phyloP scores from a whole-genome alignment of 2,329 filamentous ascomycete genomes.

The Rhinocladiella similis region DNA sequence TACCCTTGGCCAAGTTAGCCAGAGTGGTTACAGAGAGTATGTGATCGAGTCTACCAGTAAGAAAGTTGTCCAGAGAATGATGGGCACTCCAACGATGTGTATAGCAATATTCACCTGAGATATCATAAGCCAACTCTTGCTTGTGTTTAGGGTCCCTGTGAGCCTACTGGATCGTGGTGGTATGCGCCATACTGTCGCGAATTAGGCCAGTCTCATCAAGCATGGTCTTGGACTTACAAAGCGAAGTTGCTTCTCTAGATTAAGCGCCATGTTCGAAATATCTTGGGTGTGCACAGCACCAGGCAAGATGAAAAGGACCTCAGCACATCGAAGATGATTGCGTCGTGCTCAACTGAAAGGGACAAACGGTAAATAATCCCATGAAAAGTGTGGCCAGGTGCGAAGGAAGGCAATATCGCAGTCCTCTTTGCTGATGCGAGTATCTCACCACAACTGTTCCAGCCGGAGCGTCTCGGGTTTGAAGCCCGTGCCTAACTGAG shows the following conservation, averaged over 20 bases:
- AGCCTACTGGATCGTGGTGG: conserved; percentile 61
- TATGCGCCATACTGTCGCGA: conserved; percentile 62
- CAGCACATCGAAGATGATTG: conserved; percentile 14
- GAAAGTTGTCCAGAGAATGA: conserved; percentile 60
- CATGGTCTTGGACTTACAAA: conserved; percentile 53
- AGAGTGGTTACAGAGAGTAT: background rate
- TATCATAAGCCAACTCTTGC: background rate
- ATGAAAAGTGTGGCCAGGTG: background rate
- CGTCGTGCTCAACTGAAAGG: background rate
- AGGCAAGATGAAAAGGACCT: background rate
- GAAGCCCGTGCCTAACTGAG: too few relatives aligned
- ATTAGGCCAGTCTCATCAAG: conserved; percentile 21
- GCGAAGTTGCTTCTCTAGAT: conserved; percentile 66
- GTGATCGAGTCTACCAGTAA: conserved; percentile 52
- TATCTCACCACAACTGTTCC: background rate
- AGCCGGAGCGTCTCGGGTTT: background rate
- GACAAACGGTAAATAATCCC: background rate
- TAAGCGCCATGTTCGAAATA: conserved; percentile 38
- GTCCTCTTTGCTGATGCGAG: background rate
- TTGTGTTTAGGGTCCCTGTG: background rate
- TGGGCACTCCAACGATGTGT: conserved; percentile 64
- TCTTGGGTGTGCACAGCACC: conserved; percentile 1
- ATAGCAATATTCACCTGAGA: conserved; percentile 63
- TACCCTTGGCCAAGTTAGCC: conserved; percentile 45
- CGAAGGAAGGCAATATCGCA: background rate